phyloP scores from a whole-genome alignment of 2,329 filamentous ascomycete species.

The Aspergillus luchuensis region DNA sequence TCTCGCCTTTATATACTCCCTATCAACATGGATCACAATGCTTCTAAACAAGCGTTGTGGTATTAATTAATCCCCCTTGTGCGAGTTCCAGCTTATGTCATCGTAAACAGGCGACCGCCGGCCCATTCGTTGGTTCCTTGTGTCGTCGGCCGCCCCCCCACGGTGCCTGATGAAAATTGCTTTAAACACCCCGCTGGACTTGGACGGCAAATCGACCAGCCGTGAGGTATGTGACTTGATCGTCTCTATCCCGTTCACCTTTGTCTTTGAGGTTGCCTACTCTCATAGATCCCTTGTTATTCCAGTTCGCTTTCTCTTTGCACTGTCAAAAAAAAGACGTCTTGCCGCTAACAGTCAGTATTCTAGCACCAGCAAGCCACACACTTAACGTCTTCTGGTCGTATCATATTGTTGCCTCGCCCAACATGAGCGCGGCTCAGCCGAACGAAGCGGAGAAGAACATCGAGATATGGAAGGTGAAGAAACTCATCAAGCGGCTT shows the following conservation, averaged over 20 bases:
- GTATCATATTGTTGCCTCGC: constrained; percentile 34
- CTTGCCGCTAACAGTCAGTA: constrained; percentile 5
- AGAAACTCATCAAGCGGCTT: constrained; percentile 99
- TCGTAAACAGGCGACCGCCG: constrained; percentile 25
- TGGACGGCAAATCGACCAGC: constrained; percentile 27
- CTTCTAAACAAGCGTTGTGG: neutral
- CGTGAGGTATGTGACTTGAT: constrained; percentile 25
- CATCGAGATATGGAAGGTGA: constrained; percentile 86
- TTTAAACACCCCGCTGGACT: constrained; percentile 34
- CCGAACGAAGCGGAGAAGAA: constrained; percentile 98
- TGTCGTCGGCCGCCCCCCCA: constrained; percentile 30
- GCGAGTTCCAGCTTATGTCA: constrained; percentile 33
- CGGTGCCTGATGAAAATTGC: constrained; percentile 41
- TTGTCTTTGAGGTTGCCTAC: neutral
- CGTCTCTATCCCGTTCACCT: neutral
- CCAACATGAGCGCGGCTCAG: constrained; percentile 79
- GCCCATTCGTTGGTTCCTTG: constrained; percentile 16
- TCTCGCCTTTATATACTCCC: too few relatives aligned
- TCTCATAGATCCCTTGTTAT: neutral
- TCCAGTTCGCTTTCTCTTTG: neutral
- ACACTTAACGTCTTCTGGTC: constrained; percentile 26
- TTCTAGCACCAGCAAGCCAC: constrained; percentile 22
- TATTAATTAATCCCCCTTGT: neutral
- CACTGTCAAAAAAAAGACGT: neutral
- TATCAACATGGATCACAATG: neutral